Percentiles rank a stretch among this genome's conserved stretches.
These are phyloP conservation scores for Besnoitia besnoiti DNA, from an alignment of 169 alveolate genomes.

Conservation along the genomic window DNA sequence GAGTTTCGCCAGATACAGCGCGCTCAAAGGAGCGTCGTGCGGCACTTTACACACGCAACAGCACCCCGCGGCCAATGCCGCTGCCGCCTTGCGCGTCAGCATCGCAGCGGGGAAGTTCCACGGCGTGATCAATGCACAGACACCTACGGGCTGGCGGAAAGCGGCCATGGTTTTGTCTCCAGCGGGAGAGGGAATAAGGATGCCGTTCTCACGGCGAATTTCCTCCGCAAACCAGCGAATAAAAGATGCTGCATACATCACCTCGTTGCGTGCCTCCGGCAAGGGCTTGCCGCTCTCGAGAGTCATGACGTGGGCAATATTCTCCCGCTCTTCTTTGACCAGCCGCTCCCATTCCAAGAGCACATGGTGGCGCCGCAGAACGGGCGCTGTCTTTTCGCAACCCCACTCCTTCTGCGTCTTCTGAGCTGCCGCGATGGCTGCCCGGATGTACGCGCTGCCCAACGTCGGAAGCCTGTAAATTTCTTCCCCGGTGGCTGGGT, in stretches of 20 bases:
- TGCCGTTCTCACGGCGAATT: constrained; percentile 63
- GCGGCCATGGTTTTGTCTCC: constrained; percentile 34
- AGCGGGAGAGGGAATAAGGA: constrained; percentile 54
- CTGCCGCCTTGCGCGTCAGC: constrained; percentile 66
- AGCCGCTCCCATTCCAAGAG: constrained; percentile 49
- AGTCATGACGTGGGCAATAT: constrained; percentile 43
- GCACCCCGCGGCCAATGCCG: constrained; percentile 68
- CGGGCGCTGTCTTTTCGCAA: neutral
- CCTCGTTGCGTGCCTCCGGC: constrained; percentile 60
- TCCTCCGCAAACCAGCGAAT: constrained; percentile 70
- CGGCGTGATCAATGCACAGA: constrained; percentile 67
- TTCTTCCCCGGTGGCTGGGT: constrained; percentile 55
- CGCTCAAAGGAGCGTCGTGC: constrained; percentile 54
- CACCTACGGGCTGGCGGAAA: constrained; percentile 62
- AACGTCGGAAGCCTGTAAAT: constrained; percentile 36
- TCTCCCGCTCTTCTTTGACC: constrained; percentile 31
- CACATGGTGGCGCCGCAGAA: constrained; percentile 50
- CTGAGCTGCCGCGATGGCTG: constrained; percentile 44
- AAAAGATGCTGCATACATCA: constrained; percentile 53
- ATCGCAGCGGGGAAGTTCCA: constrained; percentile 66
- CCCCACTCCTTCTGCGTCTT: constrained; percentile 49
- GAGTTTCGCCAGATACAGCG: constrained; percentile 54
- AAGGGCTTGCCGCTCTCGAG: constrained; percentile 65
- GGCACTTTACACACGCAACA: constrained; percentile 50
- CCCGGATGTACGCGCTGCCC: constrained; percentile 40